These are phyloP conservation scores for Mesembryanthemum crystallinum DNA, from an alignment of 148 eudicot genomes.

Conservation along the genomic window DNA sequence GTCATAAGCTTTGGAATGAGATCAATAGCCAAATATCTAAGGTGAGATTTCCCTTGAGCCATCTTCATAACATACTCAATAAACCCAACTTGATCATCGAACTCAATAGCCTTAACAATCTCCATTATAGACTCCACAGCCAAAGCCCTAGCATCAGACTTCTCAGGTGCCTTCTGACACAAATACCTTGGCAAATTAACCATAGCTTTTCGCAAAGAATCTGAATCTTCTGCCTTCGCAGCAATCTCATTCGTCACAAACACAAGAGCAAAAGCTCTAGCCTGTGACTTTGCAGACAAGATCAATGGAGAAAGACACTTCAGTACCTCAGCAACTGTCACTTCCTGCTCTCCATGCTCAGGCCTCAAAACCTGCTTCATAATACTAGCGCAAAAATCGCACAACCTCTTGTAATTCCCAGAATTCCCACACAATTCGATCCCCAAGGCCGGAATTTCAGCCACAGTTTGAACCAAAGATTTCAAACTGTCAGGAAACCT, in stretches of 20 bases:
- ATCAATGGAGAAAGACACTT: slow-evolving; percentile 57
- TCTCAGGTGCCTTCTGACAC: slow-evolving; percentile 75
- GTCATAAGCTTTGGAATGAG: slow-evolving; percentile 51
- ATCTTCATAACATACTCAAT: slow-evolving; percentile 72
- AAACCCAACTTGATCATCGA: slow-evolving; percentile 58
- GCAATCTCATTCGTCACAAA: slow-evolving; percentile 62
- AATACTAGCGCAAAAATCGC: slow-evolving; percentile 48
- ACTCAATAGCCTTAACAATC: slow-evolving; percentile 60
- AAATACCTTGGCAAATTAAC: slow-evolving; percentile 74
- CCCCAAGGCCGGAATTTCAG: slow-evolving; percentile 61
- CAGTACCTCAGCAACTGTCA: slow-evolving; percentile 68
- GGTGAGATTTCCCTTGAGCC: slow-evolving; percentile 66
- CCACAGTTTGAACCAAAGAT: slow-evolving; percentile 64
- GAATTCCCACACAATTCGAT: slow-evolving; percentile 50
- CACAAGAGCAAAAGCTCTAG: slow-evolving; percentile 49
- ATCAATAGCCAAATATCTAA: slow-evolving; percentile 84
- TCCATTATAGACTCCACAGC: slow-evolving; percentile 80
- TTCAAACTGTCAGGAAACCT: slow-evolving; percentile 85
- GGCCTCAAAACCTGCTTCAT: slow-evolving; percentile 50
- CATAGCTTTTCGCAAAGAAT: slow-evolving; percentile 48
- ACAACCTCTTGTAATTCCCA: slow-evolving; percentile 47
- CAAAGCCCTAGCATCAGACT: slow-evolving; percentile 65
- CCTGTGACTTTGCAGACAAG: slow-evolving; percentile 56
- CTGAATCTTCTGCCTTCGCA: slow-evolving; percentile 38
- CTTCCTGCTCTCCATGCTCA: slow-evolving; percentile 68